Base-by-base conservation (phyloP, 495 filamentous ascomycete genomes). In the Neurospora sp. region DNA sequence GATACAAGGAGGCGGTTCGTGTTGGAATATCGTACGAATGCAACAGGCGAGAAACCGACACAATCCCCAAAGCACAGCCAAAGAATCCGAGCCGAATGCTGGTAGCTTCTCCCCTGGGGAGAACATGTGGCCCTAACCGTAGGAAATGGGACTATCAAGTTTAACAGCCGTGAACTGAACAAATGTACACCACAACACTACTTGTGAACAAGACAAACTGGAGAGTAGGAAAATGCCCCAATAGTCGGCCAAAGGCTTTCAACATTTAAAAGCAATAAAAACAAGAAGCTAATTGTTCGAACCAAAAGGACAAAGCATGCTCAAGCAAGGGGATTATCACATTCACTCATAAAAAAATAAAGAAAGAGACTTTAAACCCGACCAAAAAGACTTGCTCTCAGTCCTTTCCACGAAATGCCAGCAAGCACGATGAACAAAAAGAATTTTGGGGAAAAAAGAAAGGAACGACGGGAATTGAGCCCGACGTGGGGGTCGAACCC, bases 391-490 rank as follows among this genome's bases (percentile, higher is more conserved):
- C 4, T 41, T 2, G 14, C 8, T 3, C 39, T 40, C 39, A 40
- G 39, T 40, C 39, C 39, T 40, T 40, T 10, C 9, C 1, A 40
- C 39, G 9, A 40, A 40, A 40, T 40, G 39, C 39, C 9, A 10
- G 2, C 42, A 42, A 42, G 1, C 40, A 42, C 0, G 2, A 5
- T n/a, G 1, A 20, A 45, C 5, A 20, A 44, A 20, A 45, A 20
- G 44, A 14, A 14, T 27, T 59, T 6, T 22, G 10, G 1, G 1
- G 0, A 59, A 59, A 53, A 14, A 27, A 14, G 12, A 4, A 14
- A 27, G 53, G 53, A 65, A 65, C 27, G 53, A 65, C 48, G 48
- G 48, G 48, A 59, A 59, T 59, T 59, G 48, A 59, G 48, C 48
- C 48, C 48, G 48, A 59, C 48, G 48, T 59, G 48, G 48, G 48